Conservation (phyloP, 148 eudicot genomes). For the Diospyros lotus region DNA sequence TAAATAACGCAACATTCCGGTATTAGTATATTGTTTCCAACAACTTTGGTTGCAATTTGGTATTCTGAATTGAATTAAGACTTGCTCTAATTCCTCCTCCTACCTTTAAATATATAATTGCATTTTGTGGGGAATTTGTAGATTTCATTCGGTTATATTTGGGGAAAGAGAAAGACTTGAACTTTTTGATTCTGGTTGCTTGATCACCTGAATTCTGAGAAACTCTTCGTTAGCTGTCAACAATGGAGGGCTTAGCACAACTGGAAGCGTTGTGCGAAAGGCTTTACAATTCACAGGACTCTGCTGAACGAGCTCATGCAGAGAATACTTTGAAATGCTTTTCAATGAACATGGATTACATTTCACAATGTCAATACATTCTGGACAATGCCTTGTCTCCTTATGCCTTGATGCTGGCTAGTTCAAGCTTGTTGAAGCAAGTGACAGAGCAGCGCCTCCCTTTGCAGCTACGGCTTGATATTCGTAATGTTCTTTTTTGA, state of each 20-base stretch:
- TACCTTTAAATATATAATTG: slow-evolving; percentile 24
- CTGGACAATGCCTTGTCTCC: slow-evolving; percentile 86
- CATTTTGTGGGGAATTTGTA: slow-evolving; percentile 26
- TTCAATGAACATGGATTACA: slow-evolving; percentile 72
- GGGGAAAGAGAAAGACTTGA: slow-evolving; percentile 24
- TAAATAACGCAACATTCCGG: slow-evolving; percentile 22
- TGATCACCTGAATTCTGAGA: slow-evolving; percentile 33
- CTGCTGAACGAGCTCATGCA: slow-evolving; percentile 87
- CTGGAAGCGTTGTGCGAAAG: slow-evolving; percentile 91
- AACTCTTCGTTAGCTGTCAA: slow-evolving; percentile 22
- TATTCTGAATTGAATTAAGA: slow-evolving; percentile 12
- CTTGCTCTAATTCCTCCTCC: slow-evolving; percentile 8
- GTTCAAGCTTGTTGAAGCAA: slow-evolving; percentile 95
- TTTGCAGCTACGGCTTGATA: slow-evolving; percentile 85
- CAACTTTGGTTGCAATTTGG: slow-evolving; percentile 16
- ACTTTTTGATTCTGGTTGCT: slow-evolving; percentile 32
- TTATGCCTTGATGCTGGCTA: slow-evolving; percentile 87
- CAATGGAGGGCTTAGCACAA: slow-evolving; percentile 91
- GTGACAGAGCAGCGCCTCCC: slow-evolving; percentile 80
- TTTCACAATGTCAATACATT: slow-evolving; percentile 88
- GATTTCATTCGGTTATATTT: slow-evolving; percentile 35
- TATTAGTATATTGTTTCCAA: slow-evolving; percentile 16
- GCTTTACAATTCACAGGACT: slow-evolving; percentile 93
- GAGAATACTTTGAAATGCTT: slow-evolving; percentile 88
- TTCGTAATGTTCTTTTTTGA: slow-evolving; percentile 58